phyloP scores from a whole-genome alignment of 2,329 filamentous ascomycete species.

The Sclerotinia glacialis region DNA sequence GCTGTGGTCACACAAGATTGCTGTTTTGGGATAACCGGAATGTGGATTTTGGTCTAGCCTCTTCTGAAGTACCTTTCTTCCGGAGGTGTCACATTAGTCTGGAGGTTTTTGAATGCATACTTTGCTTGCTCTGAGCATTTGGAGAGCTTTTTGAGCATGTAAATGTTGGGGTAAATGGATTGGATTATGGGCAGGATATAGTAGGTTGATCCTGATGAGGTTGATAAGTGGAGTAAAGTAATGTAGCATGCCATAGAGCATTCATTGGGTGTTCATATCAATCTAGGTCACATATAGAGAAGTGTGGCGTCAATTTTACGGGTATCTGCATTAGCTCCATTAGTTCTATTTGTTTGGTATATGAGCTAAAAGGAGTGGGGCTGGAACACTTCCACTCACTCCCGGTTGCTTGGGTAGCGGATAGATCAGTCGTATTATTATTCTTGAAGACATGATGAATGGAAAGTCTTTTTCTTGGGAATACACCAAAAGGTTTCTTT shows the following conservation, averaged over 20 bases:
- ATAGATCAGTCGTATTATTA: not conserved
- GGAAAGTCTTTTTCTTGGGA: not conserved
- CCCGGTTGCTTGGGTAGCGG: conserved; percentile 7
- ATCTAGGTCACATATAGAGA: not conserved
- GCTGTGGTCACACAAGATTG: not conserved
- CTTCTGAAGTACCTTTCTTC: not conserved
- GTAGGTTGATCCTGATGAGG: not conserved
- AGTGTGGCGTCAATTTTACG: conserved; percentile 2
- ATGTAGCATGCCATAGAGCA: not conserved
- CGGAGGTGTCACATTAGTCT: not conserved
- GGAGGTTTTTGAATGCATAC: not conserved
- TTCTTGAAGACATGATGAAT: not conserved
- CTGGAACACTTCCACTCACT: conserved; percentile 1
- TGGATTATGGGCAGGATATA: not conserved
- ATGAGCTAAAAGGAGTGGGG: not conserved
- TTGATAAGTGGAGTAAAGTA: not conserved
- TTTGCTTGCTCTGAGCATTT: not conserved
- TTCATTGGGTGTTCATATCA: not conserved
- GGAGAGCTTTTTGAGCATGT: not conserved
- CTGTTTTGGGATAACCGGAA: conserved; percentile 13
- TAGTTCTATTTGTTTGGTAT: conserved; percentile 1
- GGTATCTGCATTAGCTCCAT: conserved; percentile 15
- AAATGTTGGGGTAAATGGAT: not conserved
- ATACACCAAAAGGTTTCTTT: too few species aligned
- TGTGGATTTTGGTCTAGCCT: conserved; percentile 9